Evolutionary conservation across 345 rosid genomes (phyloP).

Genomic region (Sapria himalayana): DNA sequence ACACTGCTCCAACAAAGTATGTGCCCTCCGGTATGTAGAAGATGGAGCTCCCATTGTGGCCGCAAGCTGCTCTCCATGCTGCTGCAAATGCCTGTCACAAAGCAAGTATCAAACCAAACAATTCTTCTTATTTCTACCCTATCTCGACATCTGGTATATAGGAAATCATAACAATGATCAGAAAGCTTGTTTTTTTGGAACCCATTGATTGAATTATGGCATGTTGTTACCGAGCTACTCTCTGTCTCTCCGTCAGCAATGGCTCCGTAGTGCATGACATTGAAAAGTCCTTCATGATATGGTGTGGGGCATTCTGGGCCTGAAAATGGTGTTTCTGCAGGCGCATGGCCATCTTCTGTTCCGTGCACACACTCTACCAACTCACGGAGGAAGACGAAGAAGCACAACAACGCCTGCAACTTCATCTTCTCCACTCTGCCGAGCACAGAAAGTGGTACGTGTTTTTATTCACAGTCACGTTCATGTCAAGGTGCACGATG

Average conservation of each 20-base stretch:
- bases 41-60: constrained; percentile 9
- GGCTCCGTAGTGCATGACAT: constrained; percentile 24
- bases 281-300: constrained; percentile 12
- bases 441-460: too few relatives aligned
- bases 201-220: too few relatives aligned
- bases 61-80: constrained; percentile 24
- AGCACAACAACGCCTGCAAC: too few relatives aligned
- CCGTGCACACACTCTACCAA: too few relatives aligned
- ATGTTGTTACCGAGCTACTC: constrained; percentile 16
- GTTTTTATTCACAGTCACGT: too few relatives aligned
- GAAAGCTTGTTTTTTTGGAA: not conserved
- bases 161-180: constrained; percentile 2
- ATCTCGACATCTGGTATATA: not conserved
- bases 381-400: too few relatives aligned
- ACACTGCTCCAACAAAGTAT: constrained; percentile 15
- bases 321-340: too few relatives aligned
- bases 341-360: too few relatives aligned
- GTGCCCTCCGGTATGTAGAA: constrained; percentile 15
- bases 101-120: not conserved
- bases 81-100: constrained; percentile 14
- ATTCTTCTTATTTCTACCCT: not conserved
- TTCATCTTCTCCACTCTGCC: too few relatives aligned
- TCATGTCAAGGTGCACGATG: too few relatives aligned
- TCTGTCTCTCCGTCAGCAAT: constrained; percentile 16
- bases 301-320: too few relatives aligned